Base-by-base conservation (phyloP, 1,139 yeast genomes). In the Kodamaea plutei region DNA sequence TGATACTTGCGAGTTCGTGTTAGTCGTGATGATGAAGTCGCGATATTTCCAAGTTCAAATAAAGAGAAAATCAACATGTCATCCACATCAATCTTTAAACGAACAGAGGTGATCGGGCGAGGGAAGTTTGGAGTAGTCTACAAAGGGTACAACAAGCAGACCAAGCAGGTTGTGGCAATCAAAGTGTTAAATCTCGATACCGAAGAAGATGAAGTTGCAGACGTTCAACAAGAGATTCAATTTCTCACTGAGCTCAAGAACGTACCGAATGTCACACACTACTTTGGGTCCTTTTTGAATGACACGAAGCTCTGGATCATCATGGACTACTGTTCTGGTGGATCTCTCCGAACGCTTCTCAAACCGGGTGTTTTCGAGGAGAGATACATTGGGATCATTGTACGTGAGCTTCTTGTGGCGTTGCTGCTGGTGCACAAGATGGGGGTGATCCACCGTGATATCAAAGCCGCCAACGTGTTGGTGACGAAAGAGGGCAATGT, bases 251-350 rank as follows among this genome's bases (percentile, higher is more conserved):
- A 85, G 44, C 64, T 93, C 42, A 84, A 85, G 43, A 79, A 77
- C 36, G 82, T 83, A 3, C 96, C 95, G 16, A 93, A 93, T 46
- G 88, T 93, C 29, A 88, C 96, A 3, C 89, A 83, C 44, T 93
- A 93, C 58, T 84, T 84, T 52, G 97, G 96, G 1, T 82, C 95
- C 0, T 84, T 83, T 43, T 58, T 93, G 24, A 76, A 79, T 40
- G 96, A 91, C 29, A 84, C 96, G 7, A 82, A 85, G 50, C 64
- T 93, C 21, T 93, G 99, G 98, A 89, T 93, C 53, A 79, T 93
- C 35, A 93, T 93, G 97, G 98, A 93, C 52, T 77, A 84, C 52
- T 91, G 98, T 57, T 94, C 95, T 1, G 99, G 98, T 9, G 99
- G 99, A 0, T 84, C 95, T 1, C 76, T 93, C 29, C 67, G 98